Base-by-base conservation (phyloP, 73 alveolate genomes). In the Paramecium bursaria region DNA sequence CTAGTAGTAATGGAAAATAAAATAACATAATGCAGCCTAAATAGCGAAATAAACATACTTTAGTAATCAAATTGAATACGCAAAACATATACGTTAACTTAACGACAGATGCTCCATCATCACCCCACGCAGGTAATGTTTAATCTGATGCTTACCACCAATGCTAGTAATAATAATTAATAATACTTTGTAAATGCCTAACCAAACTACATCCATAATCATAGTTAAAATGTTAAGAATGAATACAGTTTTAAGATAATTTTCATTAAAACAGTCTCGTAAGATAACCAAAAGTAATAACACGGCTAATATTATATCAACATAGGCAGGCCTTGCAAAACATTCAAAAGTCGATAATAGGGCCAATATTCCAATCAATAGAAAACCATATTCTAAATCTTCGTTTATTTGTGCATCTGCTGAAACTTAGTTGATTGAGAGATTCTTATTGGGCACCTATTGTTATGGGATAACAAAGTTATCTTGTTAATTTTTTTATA, bases 81-180 rank as follows among this genome's bases (percentile, higher is more conserved):
- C 82, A 67, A 67, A 67, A 67, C 10, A 67, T 47, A 25, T 39
- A 13, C 44, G 82, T 42, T 57, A 67, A 39, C 33, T 57, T 67
- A 35, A 67, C 82, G 21, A 67, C 44, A 1, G 82, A 47, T 39
- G 33, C 82, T 11, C 82, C 82, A 25, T 53, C 82, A 26, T 67
- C 82, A 13, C 82, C 82, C 82, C 82, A 67, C 2, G 82, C 44
- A 1, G 82, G 82, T 14, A 67, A n/a, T 39, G 53, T 67, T 9
- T 67, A 39, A 15, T 67, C 82, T 31, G 82, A 39, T 15, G 60
- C 82, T 39, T 47, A 39, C 82, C 82, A 67, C 82, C 82, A 67
- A 67, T 67, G 17, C 82, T 67, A 67, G 21, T 9, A 67, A 25
- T 7, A 5, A 39, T 39, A 7, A 39, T 19, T 15, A 67, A 67